Evolutionary conservation across 495 filamentous ascomycete species (phyloP).

Genomic region (Jackrogersella multiformis): DNA sequence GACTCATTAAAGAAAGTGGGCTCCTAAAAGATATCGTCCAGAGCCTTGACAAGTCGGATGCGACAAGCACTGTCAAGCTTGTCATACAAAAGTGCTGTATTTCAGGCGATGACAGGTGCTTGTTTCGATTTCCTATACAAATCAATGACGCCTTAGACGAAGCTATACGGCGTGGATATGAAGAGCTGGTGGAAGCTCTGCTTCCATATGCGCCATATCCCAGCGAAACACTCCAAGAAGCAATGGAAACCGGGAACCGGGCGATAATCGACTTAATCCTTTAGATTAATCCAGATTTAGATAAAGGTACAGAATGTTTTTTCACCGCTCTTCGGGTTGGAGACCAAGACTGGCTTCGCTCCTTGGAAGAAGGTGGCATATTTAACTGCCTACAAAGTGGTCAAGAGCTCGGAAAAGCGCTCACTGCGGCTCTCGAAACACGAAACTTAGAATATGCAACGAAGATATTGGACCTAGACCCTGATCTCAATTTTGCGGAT

Average conservation of each 20-base stretch:
- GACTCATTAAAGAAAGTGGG: neutral
- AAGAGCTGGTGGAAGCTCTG: no score
- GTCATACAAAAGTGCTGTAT: neutral
- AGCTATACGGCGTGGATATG: no score
- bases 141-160: no score
- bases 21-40: neutral
- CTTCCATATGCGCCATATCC: no score
- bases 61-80: neutral
- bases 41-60: neutral
- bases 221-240: no score
- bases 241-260: no score
- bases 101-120: no score
- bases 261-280: no score
- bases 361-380: neutral
- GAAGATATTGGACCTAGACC: slow-evolving; percentile 12
- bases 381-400: neutral
- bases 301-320: neutral
- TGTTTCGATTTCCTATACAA: no score
- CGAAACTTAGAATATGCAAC: slow-evolving; percentile 3
- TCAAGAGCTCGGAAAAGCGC: neutral
- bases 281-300: neutral
- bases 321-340: neutral
- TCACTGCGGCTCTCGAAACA: neutral
- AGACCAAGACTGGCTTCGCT: neutral
- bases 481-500: neutral